Base-by-base conservation (phyloP, 805 yeast genomes). In the Yarrowia deformans region DNA sequence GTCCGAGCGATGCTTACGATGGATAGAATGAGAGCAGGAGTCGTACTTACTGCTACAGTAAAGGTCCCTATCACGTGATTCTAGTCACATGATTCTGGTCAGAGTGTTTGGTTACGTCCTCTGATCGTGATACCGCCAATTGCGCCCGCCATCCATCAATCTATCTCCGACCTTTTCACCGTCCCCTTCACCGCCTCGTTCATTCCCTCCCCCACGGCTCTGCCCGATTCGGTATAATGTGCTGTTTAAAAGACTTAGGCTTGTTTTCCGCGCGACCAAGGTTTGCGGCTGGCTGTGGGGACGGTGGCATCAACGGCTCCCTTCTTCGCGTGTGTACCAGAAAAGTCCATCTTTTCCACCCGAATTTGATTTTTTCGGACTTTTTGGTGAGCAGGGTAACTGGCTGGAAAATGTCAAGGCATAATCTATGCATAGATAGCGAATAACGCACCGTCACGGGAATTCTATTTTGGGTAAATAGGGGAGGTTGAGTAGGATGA, bases 181-280 rank as follows among this genome's bases (percentile, higher is more conserved):
- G 3, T 2, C 29, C 29, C 29, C 29, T 23, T 23, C 29, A n/a
- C n/a, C n/a, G n/a, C n/a, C 48, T 18, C 13, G 12, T 18, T 9
- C 32, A 54, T n/a, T n/a, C n/a, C n/a, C 55, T n/a, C 23, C 56
- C 56, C 34, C 54, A 54, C 60, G 45, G 60, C 60, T 13, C 29
- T 14, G 8, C 60, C 60, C 19, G 23, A 54, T 39, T 13, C 9
- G 60, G 60, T 18, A 54, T 54, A 54, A 19, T 54, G 19, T 19
- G 60, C 19, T 54, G 60, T 54, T 54, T 54, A 54, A 10, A 2
- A 4, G 19, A 9, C 12, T 19, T 39, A 54, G 60, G 19, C 60
- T 54, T 54, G 60, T 12, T n/a, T n/a, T 23, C 60, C 60, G 60
- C 1, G 14, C 8, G 42, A 8, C n/a, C 18, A 23, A 54, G 60